A percentile compares a stretch with the other conserved stretches of the same genome.
Evolutionary conservation across 228 moss, liverwort and hornwort genomes (phyloP).

Genomic region (Sphagnum fallax): DNA sequence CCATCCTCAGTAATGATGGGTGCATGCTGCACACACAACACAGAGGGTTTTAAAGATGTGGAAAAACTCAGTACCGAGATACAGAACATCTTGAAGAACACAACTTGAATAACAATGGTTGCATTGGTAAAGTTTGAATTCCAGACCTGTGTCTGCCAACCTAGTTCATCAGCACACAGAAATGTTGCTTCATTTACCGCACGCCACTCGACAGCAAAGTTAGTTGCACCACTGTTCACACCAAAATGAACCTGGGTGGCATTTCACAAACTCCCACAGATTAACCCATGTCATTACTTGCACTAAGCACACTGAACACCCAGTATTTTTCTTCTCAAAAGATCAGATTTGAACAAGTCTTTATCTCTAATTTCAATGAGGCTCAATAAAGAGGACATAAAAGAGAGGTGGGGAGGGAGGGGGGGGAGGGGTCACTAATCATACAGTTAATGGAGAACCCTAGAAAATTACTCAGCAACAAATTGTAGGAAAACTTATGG

Average conservation of each 20-base stretch:
- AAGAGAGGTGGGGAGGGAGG: too few species aligned
- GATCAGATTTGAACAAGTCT: background rate
- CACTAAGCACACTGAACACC: background rate
- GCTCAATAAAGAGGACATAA: too few species aligned
- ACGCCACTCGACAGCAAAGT: conserved; percentile 71
- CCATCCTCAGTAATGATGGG: conserved; percentile 77
- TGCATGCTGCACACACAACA: conserved; percentile 29
- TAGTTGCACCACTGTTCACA: conserved; percentile 67
- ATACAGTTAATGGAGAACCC: too few species aligned
- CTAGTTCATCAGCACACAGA: conserved; percentile 84
- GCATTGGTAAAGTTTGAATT: background rate
- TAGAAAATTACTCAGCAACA: too few species aligned
- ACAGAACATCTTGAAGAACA: too few species aligned
- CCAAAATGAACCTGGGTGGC: conserved; percentile 74
- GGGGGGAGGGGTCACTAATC: too few species aligned
- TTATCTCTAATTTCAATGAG: background rate
- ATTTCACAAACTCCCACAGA: conserved; percentile 5
- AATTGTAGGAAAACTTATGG: too few species aligned
- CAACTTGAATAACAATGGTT: too few species aligned
- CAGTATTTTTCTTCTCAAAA: background rate
- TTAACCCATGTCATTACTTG: background rate
- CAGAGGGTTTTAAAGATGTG: background rate
- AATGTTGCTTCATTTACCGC: conserved; percentile 97
- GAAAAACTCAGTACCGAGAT: too few species aligned
- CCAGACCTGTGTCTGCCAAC: conserved; percentile 86